Percentiles rank a stretch among this genome's conserved stretches.
These are phyloP conservation scores for Aspergillus uvarum DNA, from an alignment of 2,329 filamentous ascomycete genomes.

Conservation along the genomic window DNA sequence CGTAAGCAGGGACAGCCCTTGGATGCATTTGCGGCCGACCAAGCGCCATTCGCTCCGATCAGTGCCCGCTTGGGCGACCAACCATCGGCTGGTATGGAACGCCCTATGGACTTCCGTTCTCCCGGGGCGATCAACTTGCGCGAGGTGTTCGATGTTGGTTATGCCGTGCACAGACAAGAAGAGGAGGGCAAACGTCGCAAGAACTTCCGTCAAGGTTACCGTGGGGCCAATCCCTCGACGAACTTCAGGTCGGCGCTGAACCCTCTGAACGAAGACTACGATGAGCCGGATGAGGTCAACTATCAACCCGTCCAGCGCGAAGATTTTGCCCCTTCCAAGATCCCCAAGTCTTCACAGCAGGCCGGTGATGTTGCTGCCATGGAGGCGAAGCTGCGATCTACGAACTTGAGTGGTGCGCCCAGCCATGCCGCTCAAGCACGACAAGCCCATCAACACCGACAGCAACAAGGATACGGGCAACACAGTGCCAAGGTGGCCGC, in stretches of 20 bases:
- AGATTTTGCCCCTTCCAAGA: slow-evolving; percentile 56
- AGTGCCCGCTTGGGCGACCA: slow-evolving; percentile 58
- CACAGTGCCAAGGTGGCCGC: slow-evolving; percentile 82
- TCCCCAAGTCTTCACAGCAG: slow-evolving; percentile 62
- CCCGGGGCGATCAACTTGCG: slow-evolving; percentile 92
- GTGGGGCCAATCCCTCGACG: slow-evolving; percentile 54
- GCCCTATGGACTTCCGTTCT: slow-evolving; percentile 87
- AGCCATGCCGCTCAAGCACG: slow-evolving; percentile 64
- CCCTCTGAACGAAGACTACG: slow-evolving; percentile 62
- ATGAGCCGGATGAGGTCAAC: slow-evolving; percentile 55
- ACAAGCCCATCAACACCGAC: slow-evolving; percentile 54
- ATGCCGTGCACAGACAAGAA: slow-evolving; percentile 93
- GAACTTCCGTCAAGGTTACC: slow-evolving; percentile 71
- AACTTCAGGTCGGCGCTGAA: slow-evolving; percentile 64
- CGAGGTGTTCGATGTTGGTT: slow-evolving; percentile 97
- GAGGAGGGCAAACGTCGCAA: slow-evolving; percentile 92
- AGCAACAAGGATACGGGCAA: slow-evolving; percentile 73
- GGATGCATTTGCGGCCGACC: slow-evolving; percentile 48
- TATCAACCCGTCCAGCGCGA: slow-evolving; percentile 18
- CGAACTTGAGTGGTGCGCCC: slow-evolving; percentile 63
- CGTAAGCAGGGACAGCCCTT: slow-evolving; percentile 57
- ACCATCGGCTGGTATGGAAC: slow-evolving; percentile 56
- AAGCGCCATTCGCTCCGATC: slow-evolving; percentile 45
- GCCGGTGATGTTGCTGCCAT: slow-evolving; percentile 66
- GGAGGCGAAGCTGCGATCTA: slow-evolving; percentile 83